Percentiles rank a stretch among this genome's conserved stretches.
Evolutionary conservation across 164 flowering plant genomes (phyloP).

Genomic region (Chimonanthus praecox): DNA sequence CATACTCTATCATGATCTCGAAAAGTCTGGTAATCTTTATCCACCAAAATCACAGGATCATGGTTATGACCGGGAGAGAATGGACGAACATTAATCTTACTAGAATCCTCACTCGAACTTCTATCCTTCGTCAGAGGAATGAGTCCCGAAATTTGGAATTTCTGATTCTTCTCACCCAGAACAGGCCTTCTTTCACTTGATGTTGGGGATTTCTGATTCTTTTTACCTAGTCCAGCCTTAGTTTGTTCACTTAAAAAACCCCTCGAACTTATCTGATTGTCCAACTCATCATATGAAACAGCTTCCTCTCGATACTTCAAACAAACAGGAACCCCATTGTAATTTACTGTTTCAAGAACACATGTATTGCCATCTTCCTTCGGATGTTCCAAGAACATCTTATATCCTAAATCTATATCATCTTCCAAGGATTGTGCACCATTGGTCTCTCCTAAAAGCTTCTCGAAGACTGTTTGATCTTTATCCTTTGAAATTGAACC

Average conservation of each 20-base stretch:
- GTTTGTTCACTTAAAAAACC: background rate
- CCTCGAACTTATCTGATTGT: background rate
- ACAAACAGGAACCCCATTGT: constrained; percentile 3
- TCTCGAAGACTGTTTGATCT: background rate
- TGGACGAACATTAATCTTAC: background rate
- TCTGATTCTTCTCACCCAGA: background rate
- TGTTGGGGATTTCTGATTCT: constrained; percentile 2
- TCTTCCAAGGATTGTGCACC: background rate
- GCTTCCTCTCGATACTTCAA: constrained; percentile 22
- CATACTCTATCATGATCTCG: constrained; percentile 13
- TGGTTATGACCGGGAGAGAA: constrained; percentile 4
- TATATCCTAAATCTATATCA: constrained; percentile 20
- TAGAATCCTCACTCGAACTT: background rate
- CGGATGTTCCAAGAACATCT: constrained; percentile 23
- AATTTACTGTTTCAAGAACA: constrained; percentile 18
- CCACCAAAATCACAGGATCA: constrained; percentile 1
- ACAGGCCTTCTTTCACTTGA: background rate
- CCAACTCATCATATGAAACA: background rate
- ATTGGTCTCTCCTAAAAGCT: background rate
- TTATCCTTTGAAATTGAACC: background rate
- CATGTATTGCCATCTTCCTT: constrained; percentile 29
- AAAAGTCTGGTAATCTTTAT: constrained; percentile 27
- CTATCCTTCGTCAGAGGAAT: background rate
- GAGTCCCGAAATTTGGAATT: constrained; percentile 2
- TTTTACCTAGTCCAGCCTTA: background rate